A percentile compares a stretch with the other conserved stretches of the same genome.
Evolutionary conservation across 2,329 filamentous ascomycete species (phyloP).

Genomic region (Grosmannia huntii): DNA sequence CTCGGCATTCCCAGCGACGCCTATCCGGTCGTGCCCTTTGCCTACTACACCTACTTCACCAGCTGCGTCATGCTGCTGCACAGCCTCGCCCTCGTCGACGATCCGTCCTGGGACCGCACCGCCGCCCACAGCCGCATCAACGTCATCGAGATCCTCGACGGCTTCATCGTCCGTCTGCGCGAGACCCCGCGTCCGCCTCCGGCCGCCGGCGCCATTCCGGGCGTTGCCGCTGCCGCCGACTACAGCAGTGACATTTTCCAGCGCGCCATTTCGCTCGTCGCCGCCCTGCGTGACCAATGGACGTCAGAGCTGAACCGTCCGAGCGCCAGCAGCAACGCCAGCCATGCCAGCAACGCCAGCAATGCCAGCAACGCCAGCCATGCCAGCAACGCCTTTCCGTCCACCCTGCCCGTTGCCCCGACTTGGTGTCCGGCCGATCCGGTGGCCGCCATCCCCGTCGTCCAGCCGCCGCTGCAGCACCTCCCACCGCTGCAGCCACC

Average conservation of each 20-base stretch:
- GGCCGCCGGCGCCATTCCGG: neutral
- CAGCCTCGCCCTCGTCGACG: conserved; percentile 21
- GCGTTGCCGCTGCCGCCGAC: neutral
- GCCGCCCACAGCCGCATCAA: conserved; percentile 20
- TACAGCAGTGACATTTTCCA: conserved; percentile 5
- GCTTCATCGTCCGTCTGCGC: conserved; percentile 13
- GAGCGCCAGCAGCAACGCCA: neutral
- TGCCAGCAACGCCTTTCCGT: neutral
- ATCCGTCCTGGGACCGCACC: conserved; percentile 25
- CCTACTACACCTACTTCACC: conserved; percentile 21
- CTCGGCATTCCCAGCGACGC: conserved; percentile 17
- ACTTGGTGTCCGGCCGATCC: neutral
- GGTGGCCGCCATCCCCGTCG: neutral
- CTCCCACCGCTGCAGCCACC: neutral
- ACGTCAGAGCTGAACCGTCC: neutral
- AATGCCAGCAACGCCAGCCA: neutral
- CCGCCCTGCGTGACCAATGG: conserved; percentile 9
- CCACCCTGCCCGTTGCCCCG: neutral
- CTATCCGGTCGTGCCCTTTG: conserved; percentile 21
- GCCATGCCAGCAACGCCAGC: neutral
- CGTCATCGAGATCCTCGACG: conserved; percentile 18
- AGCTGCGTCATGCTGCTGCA: conserved; percentile 21
- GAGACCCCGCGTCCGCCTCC: conserved; percentile 8
- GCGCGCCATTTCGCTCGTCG: conserved; percentile 2
- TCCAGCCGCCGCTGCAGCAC: neutral